Percentiles rank a stretch among this genome's conserved stretches.
phyloP scores from a whole-genome alignment of 2,329 filamentous ascomycete genomes.

The Sordariomycetes sp. region DNA sequence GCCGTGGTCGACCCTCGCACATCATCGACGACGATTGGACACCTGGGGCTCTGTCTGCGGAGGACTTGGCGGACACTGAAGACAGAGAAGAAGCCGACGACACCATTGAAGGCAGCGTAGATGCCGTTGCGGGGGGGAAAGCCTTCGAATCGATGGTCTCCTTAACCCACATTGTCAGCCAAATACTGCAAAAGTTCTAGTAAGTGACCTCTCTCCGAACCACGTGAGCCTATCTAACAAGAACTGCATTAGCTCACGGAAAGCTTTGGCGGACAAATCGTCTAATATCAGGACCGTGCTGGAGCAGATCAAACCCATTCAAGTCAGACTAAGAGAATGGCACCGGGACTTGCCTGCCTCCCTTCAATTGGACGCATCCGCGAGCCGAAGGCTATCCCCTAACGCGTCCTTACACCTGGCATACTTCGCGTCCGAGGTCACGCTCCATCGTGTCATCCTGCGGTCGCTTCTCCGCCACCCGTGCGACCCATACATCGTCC shows the following conservation, averaged over 20 bases:
- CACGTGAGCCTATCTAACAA: not conserved
- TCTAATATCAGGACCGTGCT: slow-evolving; percentile 5
- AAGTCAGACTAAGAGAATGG: slow-evolving; percentile 5
- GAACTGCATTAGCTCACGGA: slow-evolving; percentile 3
- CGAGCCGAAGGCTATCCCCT: slow-evolving; percentile 13
- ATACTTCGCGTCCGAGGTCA: slow-evolving; percentile 31
- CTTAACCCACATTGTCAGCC: slow-evolving; percentile 5
- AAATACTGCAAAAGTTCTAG: slow-evolving; percentile 6
- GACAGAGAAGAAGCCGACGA: slow-evolving; percentile 6
- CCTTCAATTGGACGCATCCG: not conserved
- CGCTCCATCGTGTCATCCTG: slow-evolving; percentile 30
- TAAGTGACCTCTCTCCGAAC: not conserved
- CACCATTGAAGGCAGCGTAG: slow-evolving; percentile 3
- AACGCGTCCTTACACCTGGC: slow-evolving; percentile 24
- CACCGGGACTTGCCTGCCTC: slow-evolving; percentile 3
- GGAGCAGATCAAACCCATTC: slow-evolving; percentile 5
- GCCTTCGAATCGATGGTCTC: slow-evolving; percentile 10
- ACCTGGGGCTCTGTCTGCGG: slow-evolving; percentile 13
- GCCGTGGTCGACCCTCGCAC: slow-evolving; percentile 17
- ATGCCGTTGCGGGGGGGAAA: slow-evolving; percentile 7
- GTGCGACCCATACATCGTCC: slow-evolving; percentile 15
- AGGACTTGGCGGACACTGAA: slow-evolving; percentile 22
- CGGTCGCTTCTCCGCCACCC: slow-evolving; percentile 16
- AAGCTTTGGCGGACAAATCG: slow-evolving; percentile 3
- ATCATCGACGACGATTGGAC: slow-evolving; percentile 21